phyloP scores from a whole-genome alignment of 1,139 yeast genomes.

The Taphrina deformans region DNA sequence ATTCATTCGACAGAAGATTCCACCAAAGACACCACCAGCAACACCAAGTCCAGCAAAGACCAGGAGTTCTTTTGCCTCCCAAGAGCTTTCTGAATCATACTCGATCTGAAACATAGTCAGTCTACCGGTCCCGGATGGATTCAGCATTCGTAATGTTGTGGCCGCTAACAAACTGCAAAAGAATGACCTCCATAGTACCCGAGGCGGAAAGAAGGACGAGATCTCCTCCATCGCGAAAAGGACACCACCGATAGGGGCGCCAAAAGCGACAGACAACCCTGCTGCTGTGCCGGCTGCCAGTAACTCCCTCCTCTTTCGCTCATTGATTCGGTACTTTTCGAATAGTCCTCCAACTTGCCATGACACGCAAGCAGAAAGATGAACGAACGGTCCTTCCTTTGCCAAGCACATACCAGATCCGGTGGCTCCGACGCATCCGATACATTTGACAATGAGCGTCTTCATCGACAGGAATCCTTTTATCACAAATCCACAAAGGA shows the following conservation, averaged over 20 bases:
- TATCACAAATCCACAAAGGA: conserved; percentile 58
- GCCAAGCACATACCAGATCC: conserved; percentile 69
- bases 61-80: conserved; percentile 55
- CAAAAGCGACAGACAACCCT: conserved; percentile 71
- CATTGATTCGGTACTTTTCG: conserved; percentile 54
- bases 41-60: conserved; percentile 56
- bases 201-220: conserved; percentile 59
- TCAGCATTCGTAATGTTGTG: conserved; percentile 56
- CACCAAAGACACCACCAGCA: conserved; percentile 62
- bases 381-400: conserved; percentile 71
- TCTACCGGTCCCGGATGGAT: conserved; percentile 66
- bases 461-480: conserved; percentile 58
- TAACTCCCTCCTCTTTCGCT: conserved; percentile 58
- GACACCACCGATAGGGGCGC: conserved; percentile 70
- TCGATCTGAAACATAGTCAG: conserved; percentile 60
- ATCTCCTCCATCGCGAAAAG: conserved; percentile 66
- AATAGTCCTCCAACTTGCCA: conserved; percentile 58
- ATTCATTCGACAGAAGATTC: conserved; percentile 54
- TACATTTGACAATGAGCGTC: conserved; percentile 56
- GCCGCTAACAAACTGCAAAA: conserved; percentile 63
- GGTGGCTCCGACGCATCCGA: conserved; percentile 58
- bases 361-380: conserved; percentile 67
- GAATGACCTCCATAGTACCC: conserved; percentile 60
- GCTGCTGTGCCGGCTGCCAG: conserved; percentile 66
- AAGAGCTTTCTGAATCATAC: conserved; percentile 53